Base-by-base conservation (phyloP, 495 filamentous ascomycete species). In the Penicillium pulvis region DNA sequence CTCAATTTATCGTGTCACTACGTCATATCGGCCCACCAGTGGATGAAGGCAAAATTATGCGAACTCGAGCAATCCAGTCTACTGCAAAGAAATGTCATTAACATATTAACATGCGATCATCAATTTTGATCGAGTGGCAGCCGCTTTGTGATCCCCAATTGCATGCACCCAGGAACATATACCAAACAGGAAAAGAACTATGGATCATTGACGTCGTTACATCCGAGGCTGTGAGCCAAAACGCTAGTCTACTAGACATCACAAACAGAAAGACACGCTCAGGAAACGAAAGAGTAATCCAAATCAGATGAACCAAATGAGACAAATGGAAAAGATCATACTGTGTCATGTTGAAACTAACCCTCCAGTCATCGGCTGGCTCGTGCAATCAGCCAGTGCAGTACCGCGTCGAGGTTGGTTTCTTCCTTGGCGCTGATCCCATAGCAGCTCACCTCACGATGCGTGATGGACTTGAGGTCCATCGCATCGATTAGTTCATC, bases 351-450 rank as follows among this genome's bases (percentile, higher is more conserved):
- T 24, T 14, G 9, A 24, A 24, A 43, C 8, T 42, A 4, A 20
- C 9, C 14, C 6, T 35, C 42, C 20, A 7, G 17, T 71, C 53
- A 76, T 61, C 74, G 67, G 73, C 85, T 90, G 57, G 93, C 85
- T 56, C 89, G 87, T 51, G 91, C 93, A 74, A 98, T 92, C 71
- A 98, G 77, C 93, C 95, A 98, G 69, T 97, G 90, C 67, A 98
- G 74, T 39, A 98, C 94, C 6, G 93, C 94, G 72, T 98, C 94
- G 62, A 98, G 84, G 74, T 98, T 98, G 33, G 93, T 97, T 76
- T 98, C 94, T 71, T 98, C 93, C 71, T 97, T 97, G 39, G 93
- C 94, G 66, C 92, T 96, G 76, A 98, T 98, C 53, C 94, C 93
- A 73, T 98, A 98, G 79, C 94, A 98, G 81, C 91, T 96, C 63